phyloP scores from a whole-genome alignment of 1,284 basidiomycete genomes.

The Rhodotorula sp. region DNA sequence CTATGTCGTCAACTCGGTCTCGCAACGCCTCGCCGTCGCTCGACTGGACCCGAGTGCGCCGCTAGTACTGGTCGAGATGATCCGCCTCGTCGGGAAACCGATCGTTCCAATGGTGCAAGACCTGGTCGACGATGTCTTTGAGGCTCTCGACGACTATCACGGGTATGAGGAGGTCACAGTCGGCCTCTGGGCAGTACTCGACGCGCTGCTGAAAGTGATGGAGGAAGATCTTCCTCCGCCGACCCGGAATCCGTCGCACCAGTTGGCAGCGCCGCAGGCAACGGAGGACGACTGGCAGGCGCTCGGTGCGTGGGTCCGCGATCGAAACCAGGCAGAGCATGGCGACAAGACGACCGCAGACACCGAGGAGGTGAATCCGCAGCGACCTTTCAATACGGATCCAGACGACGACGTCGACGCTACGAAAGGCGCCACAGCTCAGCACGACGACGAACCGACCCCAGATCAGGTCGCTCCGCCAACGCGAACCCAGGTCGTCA shows the following conservation, averaged over 20 bases:
- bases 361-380: constrained; percentile 48
- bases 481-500: constrained; percentile 27
- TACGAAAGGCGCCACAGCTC: background rate
- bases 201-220: constrained; percentile 74
- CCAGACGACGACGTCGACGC: background rate
- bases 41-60: constrained; percentile 63
- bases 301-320: constrained; percentile 67
- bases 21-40: constrained; percentile 69
- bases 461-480: background rate
- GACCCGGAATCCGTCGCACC: background rate
- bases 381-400: constrained; percentile 30
- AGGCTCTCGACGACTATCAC: constrained; percentile 86
- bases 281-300: constrained; percentile 46
- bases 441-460: background rate
- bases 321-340: constrained; percentile 47
- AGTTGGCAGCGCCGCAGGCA: background rate
- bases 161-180: constrained; percentile 64
- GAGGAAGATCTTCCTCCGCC: constrained; percentile 49
- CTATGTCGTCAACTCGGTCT: constrained; percentile 84
- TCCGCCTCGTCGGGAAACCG: constrained; percentile 76
- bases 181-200: constrained; percentile 63
- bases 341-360: constrained; percentile 48
- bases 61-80: constrained; percentile 70
- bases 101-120: constrained; percentile 83
- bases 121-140: constrained; percentile 91